Percentiles rank a stretch among this genome's conserved stretches.
Conservation (phyloP, 352 stramenopile genomes). For the Hyaloperonospora arabidopsidis region DNA sequence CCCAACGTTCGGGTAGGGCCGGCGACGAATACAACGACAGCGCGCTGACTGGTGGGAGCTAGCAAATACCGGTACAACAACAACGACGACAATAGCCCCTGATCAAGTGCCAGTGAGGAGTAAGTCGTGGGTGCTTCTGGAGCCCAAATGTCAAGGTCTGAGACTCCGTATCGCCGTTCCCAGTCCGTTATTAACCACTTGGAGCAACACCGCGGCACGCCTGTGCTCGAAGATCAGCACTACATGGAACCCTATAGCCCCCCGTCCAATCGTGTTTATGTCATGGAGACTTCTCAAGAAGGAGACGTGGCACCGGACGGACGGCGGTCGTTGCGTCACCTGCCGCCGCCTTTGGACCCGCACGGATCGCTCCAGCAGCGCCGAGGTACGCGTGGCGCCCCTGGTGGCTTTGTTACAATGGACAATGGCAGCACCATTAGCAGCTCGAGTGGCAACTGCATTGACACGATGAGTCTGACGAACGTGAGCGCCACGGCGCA, state of each 20-base stretch:
- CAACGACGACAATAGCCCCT: no score
- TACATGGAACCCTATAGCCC: slow-evolving; percentile 52
- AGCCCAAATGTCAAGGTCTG: slow-evolving; percentile 11
- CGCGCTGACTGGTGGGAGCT: no score
- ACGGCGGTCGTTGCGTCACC: slow-evolving; percentile 28
- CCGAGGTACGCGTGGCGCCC: slow-evolving; percentile 19
- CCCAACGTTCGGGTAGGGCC: no score
- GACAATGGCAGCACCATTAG: slow-evolving; percentile 45
- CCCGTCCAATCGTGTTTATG: slow-evolving; percentile 48
- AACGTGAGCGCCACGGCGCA: slow-evolving; percentile 46
- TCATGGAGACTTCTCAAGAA: slow-evolving; percentile 55
- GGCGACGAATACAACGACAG: no score
- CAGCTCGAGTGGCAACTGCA: slow-evolving; percentile 32
- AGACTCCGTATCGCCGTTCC: slow-evolving; percentile 27
- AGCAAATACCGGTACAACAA: no score
- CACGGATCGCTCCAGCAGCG: slow-evolving; percentile 28
- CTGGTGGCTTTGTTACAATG: slow-evolving; percentile 35
- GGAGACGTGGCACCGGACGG: slow-evolving; percentile 23
- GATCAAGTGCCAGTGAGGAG: no score
- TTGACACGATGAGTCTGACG: slow-evolving; percentile 29
- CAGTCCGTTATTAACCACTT: slow-evolving; percentile 28
- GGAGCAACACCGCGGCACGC: slow-evolving; percentile 49
- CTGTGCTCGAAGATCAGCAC: slow-evolving; percentile 65
- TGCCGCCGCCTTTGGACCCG: slow-evolving; percentile 30
- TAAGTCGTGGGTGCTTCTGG: no score